Base-by-base conservation (phyloP, 306 rosid genomes). In the Abrus pulchellus region DNA sequence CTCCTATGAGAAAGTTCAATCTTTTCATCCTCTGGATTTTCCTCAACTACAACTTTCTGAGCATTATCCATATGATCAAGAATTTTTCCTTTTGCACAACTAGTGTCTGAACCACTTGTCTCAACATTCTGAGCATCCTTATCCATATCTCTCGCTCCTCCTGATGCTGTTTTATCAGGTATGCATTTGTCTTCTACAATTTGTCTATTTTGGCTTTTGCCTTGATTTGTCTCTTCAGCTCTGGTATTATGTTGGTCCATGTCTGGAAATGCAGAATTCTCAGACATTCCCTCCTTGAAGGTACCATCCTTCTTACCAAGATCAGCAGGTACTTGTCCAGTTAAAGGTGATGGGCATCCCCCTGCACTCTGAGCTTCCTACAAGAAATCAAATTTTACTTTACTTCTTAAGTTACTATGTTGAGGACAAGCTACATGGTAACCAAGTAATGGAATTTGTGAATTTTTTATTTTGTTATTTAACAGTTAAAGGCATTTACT, bases 51-150 rank as follows among this genome's bases (percentile, higher is more conserved):
- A 81, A 71, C 84, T 53, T 83, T 89, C 70, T 87, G 83, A 69
- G 56, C 88, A 28, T 41, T 83, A 61, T 85, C 93, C 55, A 53
- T 77, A 50, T 83, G 90, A 76, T 87, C 91, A 67, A 55, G 85
- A 80, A 86, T 84, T 82, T 90, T 91, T 49, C 86, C 92, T 85
- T 91, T 92, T 6, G 94, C 83, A 65, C 93, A 90, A 78, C 94
- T 92, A 61, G 88, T 83, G 86, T 92, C 97, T 77, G 97, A 94
- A 70, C 94, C 97, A 83, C 97, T 92, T 20, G 97, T 91, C 84
- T 94, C 98, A 83, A 91, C 89, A 79, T 86, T 91, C 80, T 82
- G 97, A 76, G 77, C 82, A 80, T 92, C 97, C 88, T 83, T 87
- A 6, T 87, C 87, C 1, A 72, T 61, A 66, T 83, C 88, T 80